Conservation (phyloP, 192 early-diverging fungal genomes). For the Mortierella antarctica region DNA sequence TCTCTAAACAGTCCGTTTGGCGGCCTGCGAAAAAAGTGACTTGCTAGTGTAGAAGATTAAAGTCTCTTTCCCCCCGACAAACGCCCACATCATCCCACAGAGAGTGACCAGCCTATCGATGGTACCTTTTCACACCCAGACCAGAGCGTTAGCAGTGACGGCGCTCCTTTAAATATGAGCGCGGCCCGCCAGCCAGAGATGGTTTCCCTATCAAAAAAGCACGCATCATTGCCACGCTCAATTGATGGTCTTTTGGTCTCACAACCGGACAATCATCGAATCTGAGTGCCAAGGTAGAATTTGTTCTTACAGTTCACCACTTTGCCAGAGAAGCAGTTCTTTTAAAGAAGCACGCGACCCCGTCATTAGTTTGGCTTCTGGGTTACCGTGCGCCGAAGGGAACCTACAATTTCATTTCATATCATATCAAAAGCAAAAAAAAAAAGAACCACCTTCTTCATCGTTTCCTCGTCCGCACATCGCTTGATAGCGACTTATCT, state of each 20-base stretch:
- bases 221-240: slow-evolving; percentile 55
- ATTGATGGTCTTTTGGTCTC: slow-evolving; percentile 50
- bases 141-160: too few species aligned
- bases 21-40: too few species aligned
- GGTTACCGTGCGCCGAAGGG: slow-evolving; percentile 51
- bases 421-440: slow-evolving; percentile 15
- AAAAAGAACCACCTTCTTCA: neutral
- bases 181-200: neutral
- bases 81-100: too few species aligned
- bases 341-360: slow-evolving; percentile 50
- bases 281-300: slow-evolving; percentile 47
- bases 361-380: slow-evolving; percentile 53
- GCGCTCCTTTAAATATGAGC: too few species aligned
- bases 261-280: slow-evolving; percentile 50
- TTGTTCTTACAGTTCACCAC: slow-evolving; percentile 39
- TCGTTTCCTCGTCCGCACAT: too few species aligned
- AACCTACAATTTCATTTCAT: slow-evolving; percentile 23
- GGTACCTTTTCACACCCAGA: too few species aligned
- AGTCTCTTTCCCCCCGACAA: too few species aligned
- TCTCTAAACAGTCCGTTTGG: neutral
- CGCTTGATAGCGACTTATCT: too few species aligned
- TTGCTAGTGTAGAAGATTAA: too few species aligned
- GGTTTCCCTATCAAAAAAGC: slow-evolving; percentile 41
- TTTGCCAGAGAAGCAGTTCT: slow-evolving; percentile 47
- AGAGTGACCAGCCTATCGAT: too few species aligned